phyloP scores from a whole-genome alignment of 2,329 filamentous ascomycete species.

The Xylariaceae sp. region DNA sequence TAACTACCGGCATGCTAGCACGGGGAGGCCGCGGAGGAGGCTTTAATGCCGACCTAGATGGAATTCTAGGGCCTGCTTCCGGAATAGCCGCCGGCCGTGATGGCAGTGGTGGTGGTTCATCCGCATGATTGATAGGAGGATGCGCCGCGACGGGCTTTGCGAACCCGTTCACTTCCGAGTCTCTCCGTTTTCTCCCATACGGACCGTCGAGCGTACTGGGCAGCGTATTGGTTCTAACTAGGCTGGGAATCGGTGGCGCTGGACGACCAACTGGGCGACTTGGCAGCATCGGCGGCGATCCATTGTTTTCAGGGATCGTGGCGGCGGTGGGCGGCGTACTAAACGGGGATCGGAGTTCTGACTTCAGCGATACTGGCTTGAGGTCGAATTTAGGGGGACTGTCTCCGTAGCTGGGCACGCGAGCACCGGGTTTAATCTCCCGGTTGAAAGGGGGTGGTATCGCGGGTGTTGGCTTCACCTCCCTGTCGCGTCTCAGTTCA shows the following conservation, averaged over 20 bases:
- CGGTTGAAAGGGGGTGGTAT: conserved; percentile 73
- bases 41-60: conserved; percentile 29
- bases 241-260: conserved; percentile 34
- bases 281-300: conserved; percentile 43
- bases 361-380: conserved; percentile 36
- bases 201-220: conserved; percentile 45
- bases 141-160: conserved; percentile 36
- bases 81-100: conserved; percentile 40
- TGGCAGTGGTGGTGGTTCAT: conserved; percentile 47
- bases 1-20: conserved; percentile 27
- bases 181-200: conserved; percentile 42
- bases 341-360: conserved; percentile 64
- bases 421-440: conserved; percentile 68
- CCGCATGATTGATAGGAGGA: conserved; percentile 39
- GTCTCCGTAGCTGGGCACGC: conserved; percentile 37
- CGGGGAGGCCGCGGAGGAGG: conserved; percentile 44
- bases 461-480: conserved; percentile 37
- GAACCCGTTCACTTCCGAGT: conserved; percentile 39
- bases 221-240: conserved; percentile 31
- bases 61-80: conserved; percentile 30
- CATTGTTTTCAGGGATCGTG: conserved; percentile 51
- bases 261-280: conserved; percentile 42
- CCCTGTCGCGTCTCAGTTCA: conserved; percentile 49
- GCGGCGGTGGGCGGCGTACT: conserved; percentile 76
- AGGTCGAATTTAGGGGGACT: conserved; percentile 32